Evolutionary conservation across 768 basidiomycete genomes (phyloP), one percentile per base, ranked within the genome.

Genomic region (Coprinellus micaceus): DNA sequence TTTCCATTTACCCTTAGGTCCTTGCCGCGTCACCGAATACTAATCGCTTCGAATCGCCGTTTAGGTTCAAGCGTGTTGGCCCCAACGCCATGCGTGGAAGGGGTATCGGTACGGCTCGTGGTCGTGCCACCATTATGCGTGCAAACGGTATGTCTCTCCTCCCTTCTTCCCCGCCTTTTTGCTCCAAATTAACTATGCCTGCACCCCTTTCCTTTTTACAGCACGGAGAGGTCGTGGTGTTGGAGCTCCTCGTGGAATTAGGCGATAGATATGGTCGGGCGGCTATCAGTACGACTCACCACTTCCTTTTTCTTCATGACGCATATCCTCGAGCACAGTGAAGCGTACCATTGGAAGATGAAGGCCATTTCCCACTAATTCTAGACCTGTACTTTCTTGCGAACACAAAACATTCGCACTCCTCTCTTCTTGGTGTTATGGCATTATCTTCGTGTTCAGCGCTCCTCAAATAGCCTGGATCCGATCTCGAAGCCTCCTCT

Each of bases 71-170:
- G 75, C 88, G 97, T 58, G 93, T 96, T 28, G 95, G 96, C 37
- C 94, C 96, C 9, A 98, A 97, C 69, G 96, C 94, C 19, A 98
- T 98, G 95, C 87, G 91, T 65, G 97, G 97, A 67, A 83, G 96
- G 61, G 97, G 97, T 85, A 99, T 99, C 68, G 97, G 97, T 66
- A 97, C 96, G 67, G 96, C 96, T 47, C 88, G 96, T 83, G 96
- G 96, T 74, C 88, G 96, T 73, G 96, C 96, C 43, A 98, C 96
- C 13, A 98, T 98, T 65, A 94, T 97, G 90, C 82, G 96, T 73
- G 22, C 67, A 93, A 94, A 94, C 60, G 91, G 91, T 91, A 70
- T 68, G 79, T 54, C 26, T 53, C 41, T 52, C 9, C 12, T 47
- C 45, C 25, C 22, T 37, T 1, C 41, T 33, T 50, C 3, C 10